Conservation (phyloP, 2,329 filamentous ascomycete genomes). For the Xylaria sp. region DNA sequence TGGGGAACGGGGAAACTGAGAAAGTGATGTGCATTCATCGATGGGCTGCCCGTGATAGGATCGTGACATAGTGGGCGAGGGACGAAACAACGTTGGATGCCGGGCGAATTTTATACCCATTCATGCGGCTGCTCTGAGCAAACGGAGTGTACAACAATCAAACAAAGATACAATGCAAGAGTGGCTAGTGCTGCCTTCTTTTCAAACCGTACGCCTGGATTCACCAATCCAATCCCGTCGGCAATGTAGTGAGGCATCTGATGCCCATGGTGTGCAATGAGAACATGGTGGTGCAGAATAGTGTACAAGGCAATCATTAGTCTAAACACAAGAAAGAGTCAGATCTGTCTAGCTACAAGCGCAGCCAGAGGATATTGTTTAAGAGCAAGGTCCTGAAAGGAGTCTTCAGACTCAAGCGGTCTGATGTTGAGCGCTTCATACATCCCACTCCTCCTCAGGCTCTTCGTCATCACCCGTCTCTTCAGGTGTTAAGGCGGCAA, state of each 20-base stretch:
- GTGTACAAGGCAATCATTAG: constrained; percentile 45
- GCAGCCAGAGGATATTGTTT: not conserved
- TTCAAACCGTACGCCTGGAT: constrained; percentile 35
- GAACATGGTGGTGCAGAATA: constrained; percentile 35
- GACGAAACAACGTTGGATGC: not conserved
- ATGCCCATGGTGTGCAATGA: constrained; percentile 38
- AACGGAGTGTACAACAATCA: constrained; percentile 38
- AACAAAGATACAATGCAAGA: constrained; percentile 41
- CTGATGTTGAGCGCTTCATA: constrained; percentile 43
- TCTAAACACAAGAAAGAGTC: constrained; percentile 35
- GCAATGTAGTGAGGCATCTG: constrained; percentile 34
- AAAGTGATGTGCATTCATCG: not conserved
- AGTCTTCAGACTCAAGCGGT: constrained; percentile 11
- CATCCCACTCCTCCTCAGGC: constrained; percentile 51
- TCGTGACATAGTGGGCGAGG: not conserved
- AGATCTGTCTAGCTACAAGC: constrained; percentile 11
- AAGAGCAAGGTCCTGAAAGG: constrained; percentile 17
- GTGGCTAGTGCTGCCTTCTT: constrained; percentile 36
- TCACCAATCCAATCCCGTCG: constrained; percentile 43
- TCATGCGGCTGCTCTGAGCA: constrained; percentile 21
- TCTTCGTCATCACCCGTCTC: constrained; percentile 49
- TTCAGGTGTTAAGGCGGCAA: constrained; percentile 50
- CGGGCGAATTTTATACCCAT: constrained; percentile 14
- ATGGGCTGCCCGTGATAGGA: not conserved
- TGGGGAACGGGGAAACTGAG: constrained; percentile 1